Evolutionary conservation across 768 basidiomycete species (phyloP).

Genomic region (Mycena rosella): DNA sequence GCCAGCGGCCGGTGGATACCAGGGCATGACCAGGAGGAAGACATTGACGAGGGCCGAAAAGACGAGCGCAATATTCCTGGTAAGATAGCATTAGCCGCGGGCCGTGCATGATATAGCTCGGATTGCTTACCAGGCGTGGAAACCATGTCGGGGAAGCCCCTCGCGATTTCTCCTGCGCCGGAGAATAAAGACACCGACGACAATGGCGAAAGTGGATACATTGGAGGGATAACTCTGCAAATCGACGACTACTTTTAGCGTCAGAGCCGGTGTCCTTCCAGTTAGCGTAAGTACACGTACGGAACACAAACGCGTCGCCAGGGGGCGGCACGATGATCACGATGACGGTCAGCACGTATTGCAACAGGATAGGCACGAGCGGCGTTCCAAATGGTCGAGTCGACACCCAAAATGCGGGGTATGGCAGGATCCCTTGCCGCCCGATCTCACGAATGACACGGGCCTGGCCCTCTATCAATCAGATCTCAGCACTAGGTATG

Average conservation of each 20-base stretch:
- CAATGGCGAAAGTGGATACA: no score
- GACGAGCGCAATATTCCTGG: constrained; percentile 46
- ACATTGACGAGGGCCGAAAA: constrained; percentile 54
- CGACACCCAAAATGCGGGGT: constrained; percentile 62
- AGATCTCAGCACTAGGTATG: constrained; percentile 42
- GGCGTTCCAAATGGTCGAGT: constrained; percentile 67
- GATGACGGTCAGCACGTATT: constrained; percentile 60
- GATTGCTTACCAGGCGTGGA: no score
- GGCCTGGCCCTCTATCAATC: constrained; percentile 53
- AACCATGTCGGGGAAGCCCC: no score
- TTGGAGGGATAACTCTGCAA: constrained; percentile 45
- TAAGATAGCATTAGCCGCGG: not conserved
- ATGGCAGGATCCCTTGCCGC: constrained; percentile 67
- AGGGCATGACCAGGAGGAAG: constrained; percentile 55
- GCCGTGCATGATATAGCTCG: no score
- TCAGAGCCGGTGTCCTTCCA: no score
- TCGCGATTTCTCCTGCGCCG: no score
- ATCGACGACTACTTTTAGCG: constrained; percentile 48
- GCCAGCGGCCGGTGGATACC: constrained; percentile 55
- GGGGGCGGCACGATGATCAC: constrained; percentile 62
- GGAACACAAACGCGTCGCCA: constrained; percentile 59
- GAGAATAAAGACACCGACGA: no score
- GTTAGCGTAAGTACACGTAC: no score
- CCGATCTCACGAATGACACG: constrained; percentile 8
- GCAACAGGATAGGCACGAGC: constrained; percentile 57